Evolutionary conservation across 1,284 basidiomycete species (phyloP).

Genomic region (Naganishia albida): DNA sequence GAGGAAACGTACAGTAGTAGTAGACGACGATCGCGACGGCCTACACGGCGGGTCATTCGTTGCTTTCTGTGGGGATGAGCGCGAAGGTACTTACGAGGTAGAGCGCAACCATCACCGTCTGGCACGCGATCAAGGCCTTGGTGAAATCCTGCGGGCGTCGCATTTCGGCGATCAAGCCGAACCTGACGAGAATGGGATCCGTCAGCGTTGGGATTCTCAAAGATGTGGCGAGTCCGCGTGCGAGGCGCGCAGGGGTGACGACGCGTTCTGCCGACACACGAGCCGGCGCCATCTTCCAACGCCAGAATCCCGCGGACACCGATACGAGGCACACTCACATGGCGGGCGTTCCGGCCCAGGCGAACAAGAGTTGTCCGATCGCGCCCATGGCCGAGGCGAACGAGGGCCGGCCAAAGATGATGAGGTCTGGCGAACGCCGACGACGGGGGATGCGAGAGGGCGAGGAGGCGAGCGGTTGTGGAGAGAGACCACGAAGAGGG

Average conservation of each 20-base stretch:
- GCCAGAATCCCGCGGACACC: background rate
- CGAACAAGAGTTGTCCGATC: constrained; percentile 44
- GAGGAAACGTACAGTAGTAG: constrained; percentile 39
- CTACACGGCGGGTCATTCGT: constrained; percentile 9
- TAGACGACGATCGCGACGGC: constrained; percentile 39
- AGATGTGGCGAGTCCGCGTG: no score
- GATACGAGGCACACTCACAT: constrained; percentile 33
- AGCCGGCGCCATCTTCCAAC: no score
- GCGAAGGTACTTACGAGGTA: constrained; percentile 38
- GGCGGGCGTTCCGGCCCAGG: constrained; percentile 39
- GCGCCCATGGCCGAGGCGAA: constrained; percentile 50
- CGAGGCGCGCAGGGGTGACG: no score
- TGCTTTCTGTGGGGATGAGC: no score
- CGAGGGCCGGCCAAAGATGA: constrained; percentile 37
- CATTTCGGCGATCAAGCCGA: constrained; percentile 54
- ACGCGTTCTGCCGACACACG: no score
- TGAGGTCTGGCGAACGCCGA: no score
- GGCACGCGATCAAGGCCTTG: constrained; percentile 39
- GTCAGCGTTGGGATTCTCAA: background rate
- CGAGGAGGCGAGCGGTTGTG: no score
- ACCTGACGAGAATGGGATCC: constrained; percentile 22
- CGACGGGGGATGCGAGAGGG: no score
- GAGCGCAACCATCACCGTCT: constrained; percentile 37
- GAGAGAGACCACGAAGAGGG: no score
- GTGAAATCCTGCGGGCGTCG: constrained; percentile 43